A percentile compares a stretch with the other conserved stretches of the same genome.
These are phyloP conservation scores for Purpureocillium takamizusanense DNA, from an alignment of 2,329 filamentous ascomycete species.

Conservation along the genomic window DNA sequence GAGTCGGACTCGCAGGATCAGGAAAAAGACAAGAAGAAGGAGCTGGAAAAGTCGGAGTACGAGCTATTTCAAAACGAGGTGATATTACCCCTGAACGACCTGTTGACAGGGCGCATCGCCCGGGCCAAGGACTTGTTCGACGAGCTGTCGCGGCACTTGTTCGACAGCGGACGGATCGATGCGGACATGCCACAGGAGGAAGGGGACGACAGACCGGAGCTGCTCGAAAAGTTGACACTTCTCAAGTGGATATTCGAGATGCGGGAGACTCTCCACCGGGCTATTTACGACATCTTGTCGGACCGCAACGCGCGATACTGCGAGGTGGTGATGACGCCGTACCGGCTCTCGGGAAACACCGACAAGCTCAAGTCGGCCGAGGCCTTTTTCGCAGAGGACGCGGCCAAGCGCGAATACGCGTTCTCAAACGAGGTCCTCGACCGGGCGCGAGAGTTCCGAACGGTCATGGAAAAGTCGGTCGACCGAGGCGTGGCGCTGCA, in stretches of 20 bases:
- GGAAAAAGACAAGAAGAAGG: slow-evolving; percentile 63
- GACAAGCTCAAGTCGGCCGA: slow-evolving; percentile 74
- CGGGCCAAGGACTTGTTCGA: slow-evolving; percentile 71
- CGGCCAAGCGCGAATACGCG: slow-evolving; percentile 57
- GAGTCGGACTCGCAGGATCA: slow-evolving; percentile 64
- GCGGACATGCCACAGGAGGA: slow-evolving; percentile 85
- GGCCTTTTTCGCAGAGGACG: slow-evolving; percentile 75
- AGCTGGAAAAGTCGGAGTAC: slow-evolving; percentile 70
- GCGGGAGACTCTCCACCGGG: slow-evolving; percentile 77
- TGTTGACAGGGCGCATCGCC: slow-evolving; percentile 67
- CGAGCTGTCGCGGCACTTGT: slow-evolving; percentile 62
- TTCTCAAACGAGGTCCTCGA: slow-evolving; percentile 65
- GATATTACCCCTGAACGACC: slow-evolving; percentile 72
- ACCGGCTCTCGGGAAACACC: slow-evolving; percentile 62
- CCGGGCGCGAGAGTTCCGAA: slow-evolving; percentile 67
- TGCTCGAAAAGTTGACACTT: slow-evolving; percentile 87
- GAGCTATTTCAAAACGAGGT: slow-evolving; percentile 77
- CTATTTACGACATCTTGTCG: slow-evolving; percentile 74
- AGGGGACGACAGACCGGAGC: slow-evolving; percentile 87
- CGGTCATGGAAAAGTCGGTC: slow-evolving; percentile 76
- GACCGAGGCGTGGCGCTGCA: slow-evolving; percentile 83
- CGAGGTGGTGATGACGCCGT: slow-evolving; percentile 74
- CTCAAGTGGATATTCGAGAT: slow-evolving; percentile 97
- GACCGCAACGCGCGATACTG: slow-evolving; percentile 83
- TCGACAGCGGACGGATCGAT: slow-evolving; percentile 54